Conservation (phyloP, 192 early-diverging fungal species). For the Geosiphon pyriformis region DNA sequence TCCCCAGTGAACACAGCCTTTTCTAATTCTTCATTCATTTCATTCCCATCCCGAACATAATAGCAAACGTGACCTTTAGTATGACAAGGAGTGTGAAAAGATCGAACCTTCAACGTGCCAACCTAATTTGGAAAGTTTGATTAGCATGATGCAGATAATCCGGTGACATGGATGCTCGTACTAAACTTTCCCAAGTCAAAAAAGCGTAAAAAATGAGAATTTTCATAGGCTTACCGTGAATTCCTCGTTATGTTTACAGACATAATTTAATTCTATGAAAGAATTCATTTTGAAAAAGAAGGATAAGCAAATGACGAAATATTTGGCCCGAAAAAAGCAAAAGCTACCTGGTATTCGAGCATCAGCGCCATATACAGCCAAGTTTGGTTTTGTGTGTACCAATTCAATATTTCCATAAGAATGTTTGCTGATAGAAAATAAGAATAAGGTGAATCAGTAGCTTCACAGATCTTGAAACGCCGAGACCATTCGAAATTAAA, state of each 20-base stretch:
- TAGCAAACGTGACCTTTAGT: constrained; percentile 87
- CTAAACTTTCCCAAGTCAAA: too few relatives aligned
- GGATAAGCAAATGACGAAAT: neutral
- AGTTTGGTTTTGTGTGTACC: constrained; percentile 49
- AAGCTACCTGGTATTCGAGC: constrained; percentile 63
- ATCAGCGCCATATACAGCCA: constrained; percentile 83
- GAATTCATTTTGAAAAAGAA: neutral
- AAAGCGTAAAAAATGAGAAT: too few relatives aligned
- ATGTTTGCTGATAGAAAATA: constrained; percentile 40
- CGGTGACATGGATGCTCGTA: neutral
- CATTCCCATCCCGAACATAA: constrained; percentile 62
- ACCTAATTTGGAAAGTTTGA: constrained; percentile 28
- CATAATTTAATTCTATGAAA: constrained; percentile 55
- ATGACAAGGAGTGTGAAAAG: constrained; percentile 79
- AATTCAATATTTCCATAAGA: constrained; percentile 72
- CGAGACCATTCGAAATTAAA: too few relatives aligned
- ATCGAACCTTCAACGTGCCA: constrained; percentile 68
- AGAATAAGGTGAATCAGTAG: neutral
- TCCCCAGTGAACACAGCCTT: constrained; percentile 44
- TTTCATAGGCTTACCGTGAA: constrained; percentile 47
- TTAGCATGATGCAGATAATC: neutral
- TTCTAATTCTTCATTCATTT: constrained; percentile 32
- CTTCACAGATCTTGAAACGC: too few relatives aligned
- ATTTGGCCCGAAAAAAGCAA: neutral
- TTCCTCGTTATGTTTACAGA: constrained; percentile 63